Conservation (phyloP, 495 filamentous ascomycete species). For the Zalerion maritima region DNA sequence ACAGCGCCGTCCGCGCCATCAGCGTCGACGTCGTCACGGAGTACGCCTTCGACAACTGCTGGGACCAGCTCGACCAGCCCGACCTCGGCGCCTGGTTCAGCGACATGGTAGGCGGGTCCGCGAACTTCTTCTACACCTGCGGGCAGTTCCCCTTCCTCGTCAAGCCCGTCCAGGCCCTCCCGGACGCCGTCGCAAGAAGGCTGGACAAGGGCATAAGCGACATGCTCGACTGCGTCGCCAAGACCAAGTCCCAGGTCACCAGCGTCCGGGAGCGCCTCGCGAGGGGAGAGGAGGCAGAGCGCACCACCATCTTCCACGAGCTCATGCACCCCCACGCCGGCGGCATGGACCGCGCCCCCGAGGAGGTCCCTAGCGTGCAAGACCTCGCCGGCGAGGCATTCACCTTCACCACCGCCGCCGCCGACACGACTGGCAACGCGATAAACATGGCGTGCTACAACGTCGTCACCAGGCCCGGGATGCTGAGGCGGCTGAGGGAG, state of each 20-base stretch:
- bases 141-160: conserved; percentile 10
- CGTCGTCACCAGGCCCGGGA: conserved; percentile 16
- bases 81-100: conserved; percentile 12
- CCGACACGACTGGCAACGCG: conserved; percentile 28
- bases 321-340: conserved; percentile 9
- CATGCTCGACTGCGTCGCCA: conserved; percentile 7
- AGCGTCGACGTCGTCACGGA: conserved; percentile 29
- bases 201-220: conserved; percentile 5
- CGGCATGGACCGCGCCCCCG: conserved; percentile 9
- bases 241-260: conserved; percentile 9
- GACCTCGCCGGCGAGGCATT: conserved; percentile 20
- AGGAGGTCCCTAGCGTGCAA: conserved; percentile 8
- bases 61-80: conserved; percentile 10
- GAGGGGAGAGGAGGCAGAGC: conserved; percentile 2
- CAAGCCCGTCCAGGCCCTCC: conserved; percentile 6
- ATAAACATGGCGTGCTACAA: conserved; percentile 22
- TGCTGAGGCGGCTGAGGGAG: conserved; percentile 13
- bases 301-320: conserved; percentile 15
- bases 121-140: conserved; percentile 7
- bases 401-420: conserved; percentile 17
- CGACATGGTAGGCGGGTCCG: conserved; percentile 9
- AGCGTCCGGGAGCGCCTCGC: conserved; percentile 7
- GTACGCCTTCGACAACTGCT: conserved; percentile 23
- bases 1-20: conserved; percentile 19
- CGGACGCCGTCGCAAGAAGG: conserved; percentile 8